These are phyloP conservation scores for Teunomyces panamensis DNA, from an alignment of 805 yeast species.

Conservation along the genomic window DNA sequence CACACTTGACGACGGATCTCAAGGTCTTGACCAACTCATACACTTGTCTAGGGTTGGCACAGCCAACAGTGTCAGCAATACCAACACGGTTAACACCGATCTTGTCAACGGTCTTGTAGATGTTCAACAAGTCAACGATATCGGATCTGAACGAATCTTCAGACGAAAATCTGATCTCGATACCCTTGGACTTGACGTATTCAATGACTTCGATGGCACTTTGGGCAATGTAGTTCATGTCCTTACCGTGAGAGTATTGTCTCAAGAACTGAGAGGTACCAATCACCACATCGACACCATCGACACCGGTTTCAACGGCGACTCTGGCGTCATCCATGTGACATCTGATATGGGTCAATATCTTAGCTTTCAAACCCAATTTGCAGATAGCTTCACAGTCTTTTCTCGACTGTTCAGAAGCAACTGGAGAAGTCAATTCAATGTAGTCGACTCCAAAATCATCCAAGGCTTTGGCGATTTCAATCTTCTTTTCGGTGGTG, in stretches of 20 bases:
- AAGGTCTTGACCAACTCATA: slow-evolving; percentile 57
- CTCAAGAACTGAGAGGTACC: slow-evolving; percentile 59
- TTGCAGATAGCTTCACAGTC: slow-evolving; percentile 62
- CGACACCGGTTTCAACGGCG: slow-evolving; percentile 62
- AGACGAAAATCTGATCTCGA: slow-evolving; percentile 56
- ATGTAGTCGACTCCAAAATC: slow-evolving; percentile 62
- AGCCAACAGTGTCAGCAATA: slow-evolving; percentile 63
- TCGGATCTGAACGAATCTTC: slow-evolving; percentile 63
- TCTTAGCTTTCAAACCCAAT: slow-evolving; percentile 56
- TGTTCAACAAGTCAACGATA: slow-evolving; percentile 56
- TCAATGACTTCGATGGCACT: slow-evolving; percentile 58
- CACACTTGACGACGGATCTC: slow-evolving; percentile 56
- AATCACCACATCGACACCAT: slow-evolving; percentile 60
- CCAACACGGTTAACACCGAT: slow-evolving; percentile 63
- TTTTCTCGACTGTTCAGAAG: slow-evolving; percentile 53
- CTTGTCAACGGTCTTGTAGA: slow-evolving; percentile 59
- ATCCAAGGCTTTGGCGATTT: slow-evolving; percentile 58
- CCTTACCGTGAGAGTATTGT: slow-evolving; percentile 58
- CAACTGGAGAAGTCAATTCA: slow-evolving; percentile 59
- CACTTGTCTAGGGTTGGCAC: slow-evolving; percentile 63
- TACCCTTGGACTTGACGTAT: slow-evolving; percentile 58
- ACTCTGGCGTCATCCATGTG: slow-evolving; percentile 61
- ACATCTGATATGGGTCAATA: slow-evolving; percentile 58
- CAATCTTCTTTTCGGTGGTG: slow-evolving; percentile 53
- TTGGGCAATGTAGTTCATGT: slow-evolving; percentile 57